Percentiles rank a stretch among this genome's conserved stretches.
These are phyloP conservation scores for Didymella glomerata DNA, from an alignment of 2,329 filamentous ascomycete species.

Conservation along the genomic window DNA sequence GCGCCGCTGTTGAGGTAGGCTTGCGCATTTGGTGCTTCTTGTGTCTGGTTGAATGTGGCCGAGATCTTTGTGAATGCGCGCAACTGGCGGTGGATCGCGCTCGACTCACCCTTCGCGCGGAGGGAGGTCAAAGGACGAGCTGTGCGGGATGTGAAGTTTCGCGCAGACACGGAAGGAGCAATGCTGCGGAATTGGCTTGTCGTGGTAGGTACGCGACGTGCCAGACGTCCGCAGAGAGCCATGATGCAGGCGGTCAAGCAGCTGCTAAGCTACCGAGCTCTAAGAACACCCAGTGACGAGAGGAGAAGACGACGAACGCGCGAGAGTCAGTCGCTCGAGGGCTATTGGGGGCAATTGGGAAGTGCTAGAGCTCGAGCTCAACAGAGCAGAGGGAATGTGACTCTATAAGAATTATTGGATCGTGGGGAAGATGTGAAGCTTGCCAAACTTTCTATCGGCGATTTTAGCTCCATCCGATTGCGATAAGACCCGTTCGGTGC, in stretches of 20 bases:
- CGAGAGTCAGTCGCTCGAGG: conserved; percentile 30
- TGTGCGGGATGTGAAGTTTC: conserved; percentile 46
- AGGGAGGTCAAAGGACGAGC: conserved; percentile 45
- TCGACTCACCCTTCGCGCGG: conserved; percentile 43
- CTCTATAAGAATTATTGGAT: conserved; percentile 41
- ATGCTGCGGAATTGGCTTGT: conserved; percentile 45
- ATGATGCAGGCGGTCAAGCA: conserved; percentile 47
- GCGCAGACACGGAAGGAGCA: conserved; percentile 40
- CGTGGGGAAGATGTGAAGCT: conserved; percentile 46
- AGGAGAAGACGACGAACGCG: conserved; percentile 30
- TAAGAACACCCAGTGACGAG: conserved; percentile 28
- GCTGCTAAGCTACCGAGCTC: conserved; percentile 45
- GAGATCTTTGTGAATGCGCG: conserved; percentile 51
- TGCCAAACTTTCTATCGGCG: conserved; percentile 44
- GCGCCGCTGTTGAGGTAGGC: conserved; percentile 90
- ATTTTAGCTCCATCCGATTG: conserved; percentile 43
- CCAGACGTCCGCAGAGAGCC: conserved; percentile 54
- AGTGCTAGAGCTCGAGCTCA: conserved; percentile 42
- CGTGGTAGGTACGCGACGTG: conserved; percentile 51
- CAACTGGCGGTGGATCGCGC: conserved; percentile 45
- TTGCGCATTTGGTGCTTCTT: conserved; percentile 80
- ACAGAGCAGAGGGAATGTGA: conserved; percentile 38
- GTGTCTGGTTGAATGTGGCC: conserved; percentile 54
- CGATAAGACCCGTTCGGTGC: conserved; percentile 24
- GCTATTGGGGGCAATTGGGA: conserved; percentile 40